Conservation (phyloP, 2,329 filamentous ascomycete species). For the Capronia epimyces region DNA sequence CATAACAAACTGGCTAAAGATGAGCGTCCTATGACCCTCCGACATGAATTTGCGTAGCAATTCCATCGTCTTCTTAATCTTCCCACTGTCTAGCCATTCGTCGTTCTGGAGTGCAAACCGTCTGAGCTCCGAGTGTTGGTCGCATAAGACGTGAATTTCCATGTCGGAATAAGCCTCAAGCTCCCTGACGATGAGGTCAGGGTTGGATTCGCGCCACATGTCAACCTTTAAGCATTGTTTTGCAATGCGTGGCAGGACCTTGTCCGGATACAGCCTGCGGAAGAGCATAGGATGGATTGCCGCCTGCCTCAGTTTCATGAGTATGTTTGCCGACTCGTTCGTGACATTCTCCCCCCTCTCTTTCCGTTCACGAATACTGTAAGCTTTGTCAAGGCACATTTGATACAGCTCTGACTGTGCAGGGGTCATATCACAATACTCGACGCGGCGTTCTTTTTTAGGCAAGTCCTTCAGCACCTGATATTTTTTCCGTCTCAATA, state of each 20-base stretch:
- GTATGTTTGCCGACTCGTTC: slow-evolving; percentile 57
- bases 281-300: slow-evolving; percentile 89
- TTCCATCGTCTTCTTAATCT: slow-evolving; percentile 73
- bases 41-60: slow-evolving; percentile 67
- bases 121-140: slow-evolving; percentile 48
- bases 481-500: slow-evolving; percentile 85
- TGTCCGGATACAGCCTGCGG: slow-evolving; percentile 71
- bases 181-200: slow-evolving; percentile 51
- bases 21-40: slow-evolving; percentile 78
- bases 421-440: slow-evolving; percentile 72
- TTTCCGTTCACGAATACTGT: slow-evolving; percentile 56
- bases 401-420: slow-evolving; percentile 70
- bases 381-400: slow-evolving; percentile 58
- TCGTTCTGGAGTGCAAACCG: slow-evolving; percentile 55
- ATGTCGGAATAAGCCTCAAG: slow-evolving; percentile 55
- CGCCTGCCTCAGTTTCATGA: slow-evolving; percentile 88
- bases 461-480: slow-evolving; percentile 83
- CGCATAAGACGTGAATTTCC: slow-evolving; percentile 55
- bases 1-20: slow-evolving; percentile 91
- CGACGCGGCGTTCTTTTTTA: slow-evolving; percentile 68
- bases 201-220: slow-evolving; percentile 46
- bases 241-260: slow-evolving; percentile 69
- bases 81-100: slow-evolving; percentile 71
- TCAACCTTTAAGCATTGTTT: slow-evolving; percentile 69
- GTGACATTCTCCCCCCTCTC: slow-evolving; percentile 51